A percentile compares a stretch with the other conserved stretches of the same genome.
These are phyloP conservation scores for Ceratobasidium sp. DNA, from an alignment of 1,284 basidiomycete species.

Conservation along the genomic window DNA sequence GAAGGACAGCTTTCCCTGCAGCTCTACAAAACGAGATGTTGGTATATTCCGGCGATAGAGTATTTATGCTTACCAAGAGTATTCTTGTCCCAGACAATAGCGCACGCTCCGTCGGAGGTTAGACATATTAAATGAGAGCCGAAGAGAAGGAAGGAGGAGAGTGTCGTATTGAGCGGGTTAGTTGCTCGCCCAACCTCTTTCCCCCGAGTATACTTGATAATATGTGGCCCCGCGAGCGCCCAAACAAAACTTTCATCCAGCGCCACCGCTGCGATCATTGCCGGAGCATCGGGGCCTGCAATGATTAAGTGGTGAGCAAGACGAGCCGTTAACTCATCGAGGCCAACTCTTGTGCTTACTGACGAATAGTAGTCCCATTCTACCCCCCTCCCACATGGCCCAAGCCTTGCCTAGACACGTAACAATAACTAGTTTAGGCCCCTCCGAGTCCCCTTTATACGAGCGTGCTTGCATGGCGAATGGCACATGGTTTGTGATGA, in stretches of 20 bases:
- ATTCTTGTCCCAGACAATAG: slow-evolving; percentile 84
- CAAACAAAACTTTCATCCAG: slow-evolving; percentile 91
- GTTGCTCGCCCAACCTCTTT: slow-evolving; percentile 70
- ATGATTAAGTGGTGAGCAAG: slow-evolving; percentile 24
- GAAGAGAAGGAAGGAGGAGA: slow-evolving; percentile 77
- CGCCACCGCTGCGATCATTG: slow-evolving; percentile 78
- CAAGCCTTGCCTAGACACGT: slow-evolving; percentile 92
- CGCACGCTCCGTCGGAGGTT: slow-evolving; percentile 79
- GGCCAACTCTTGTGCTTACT: slow-evolving; percentile 65
- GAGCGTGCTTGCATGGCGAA: slow-evolving; percentile 89
- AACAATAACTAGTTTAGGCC: slow-evolving; percentile 82
- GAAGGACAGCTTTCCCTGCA: slow-evolving; percentile 76
- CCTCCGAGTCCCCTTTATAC: slow-evolving; percentile 86
- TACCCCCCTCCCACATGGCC: slow-evolving; percentile 96
- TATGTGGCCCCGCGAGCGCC: slow-evolving; percentile 74
- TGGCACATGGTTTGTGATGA: slow-evolving; percentile 92
- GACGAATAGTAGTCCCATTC: slow-evolving; percentile 93
- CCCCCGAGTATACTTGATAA: slow-evolving; percentile 85
- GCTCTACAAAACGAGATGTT: slow-evolving; percentile 57
- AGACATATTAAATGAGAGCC: slow-evolving; percentile 83
- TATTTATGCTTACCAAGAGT: slow-evolving; percentile 62
- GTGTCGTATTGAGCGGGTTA: slow-evolving; percentile 71
- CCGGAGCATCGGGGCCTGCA: slow-evolving; percentile 80
- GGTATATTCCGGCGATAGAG: slow-evolving; percentile 9
- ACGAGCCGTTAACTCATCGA: slow-evolving; percentile 24